phyloP scores from a whole-genome alignment of 2,329 filamentous ascomycete species.

The Beauveria rudraprayagi region DNA sequence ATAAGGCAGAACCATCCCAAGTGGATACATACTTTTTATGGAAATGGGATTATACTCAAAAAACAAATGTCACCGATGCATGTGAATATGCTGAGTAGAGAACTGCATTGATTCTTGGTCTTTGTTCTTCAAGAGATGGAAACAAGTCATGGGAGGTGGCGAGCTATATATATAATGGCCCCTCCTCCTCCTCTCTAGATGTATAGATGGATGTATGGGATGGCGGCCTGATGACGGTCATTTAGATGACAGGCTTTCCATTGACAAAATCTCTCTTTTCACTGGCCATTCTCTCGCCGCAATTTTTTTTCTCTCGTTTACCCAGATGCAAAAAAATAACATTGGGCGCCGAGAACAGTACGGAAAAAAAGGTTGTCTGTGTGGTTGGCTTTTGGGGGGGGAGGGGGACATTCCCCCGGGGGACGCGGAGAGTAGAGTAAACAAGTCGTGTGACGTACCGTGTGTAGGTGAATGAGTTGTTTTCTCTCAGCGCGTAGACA shows the following conservation, averaged over 20 bases:
- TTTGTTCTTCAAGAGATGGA: neutral
- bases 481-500: neutral
- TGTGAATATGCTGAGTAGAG: neutral
- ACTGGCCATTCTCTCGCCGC: neutral
- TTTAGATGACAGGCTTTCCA: neutral
- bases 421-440: neutral
- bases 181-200: no score
- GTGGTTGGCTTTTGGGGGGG: neutral
- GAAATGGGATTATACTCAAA: neutral
- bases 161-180: neutral
- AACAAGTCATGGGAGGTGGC: neutral
- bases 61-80: neutral
- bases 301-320: neutral
- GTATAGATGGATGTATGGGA: neutral
- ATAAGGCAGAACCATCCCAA: neutral
- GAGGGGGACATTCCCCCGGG: neutral
- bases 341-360: neutral
- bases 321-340: neutral
- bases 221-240: constrained; percentile 3
- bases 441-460: neutral
- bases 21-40: neutral
- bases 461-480: neutral
- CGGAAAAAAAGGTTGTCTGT: neutral
- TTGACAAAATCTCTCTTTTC: neutral
- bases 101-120: neutral